Conservation (phyloP, 2,329 filamentous ascomycete genomes). For the Curvularia eragrostidis region DNA sequence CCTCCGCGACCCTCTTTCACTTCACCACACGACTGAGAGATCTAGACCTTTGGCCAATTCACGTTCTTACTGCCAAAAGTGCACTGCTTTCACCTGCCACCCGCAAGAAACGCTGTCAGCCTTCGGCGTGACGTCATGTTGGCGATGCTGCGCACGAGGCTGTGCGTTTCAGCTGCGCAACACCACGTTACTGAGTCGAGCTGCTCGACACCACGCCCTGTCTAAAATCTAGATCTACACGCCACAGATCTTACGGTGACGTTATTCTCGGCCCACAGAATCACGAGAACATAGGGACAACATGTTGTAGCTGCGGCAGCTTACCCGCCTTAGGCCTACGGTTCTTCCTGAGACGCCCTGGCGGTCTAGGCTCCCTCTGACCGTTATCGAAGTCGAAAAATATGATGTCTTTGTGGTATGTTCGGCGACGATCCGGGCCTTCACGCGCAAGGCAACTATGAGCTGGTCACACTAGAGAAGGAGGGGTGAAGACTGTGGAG, state of each 20-base stretch:
- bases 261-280: neutral
- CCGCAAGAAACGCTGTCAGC: constrained; percentile 2
- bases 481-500: constrained; percentile 15
- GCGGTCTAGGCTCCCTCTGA: constrained; percentile 11
- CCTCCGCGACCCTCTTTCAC: neutral
- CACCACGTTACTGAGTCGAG: constrained; percentile 10
- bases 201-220: neutral
- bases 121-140: constrained; percentile 21
- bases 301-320: neutral
- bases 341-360: neutral
- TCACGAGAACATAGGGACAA: neutral
- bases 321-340: neutral
- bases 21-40: neutral
- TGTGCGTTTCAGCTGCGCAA: constrained; percentile 10
- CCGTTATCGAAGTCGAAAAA: neutral
- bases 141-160: constrained; percentile 8
- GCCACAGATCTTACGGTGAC: constrained; percentile 1
- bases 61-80: neutral
- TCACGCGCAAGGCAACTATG: constrained; percentile 16
- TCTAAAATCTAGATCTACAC: constrained; percentile 3
- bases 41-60: constrained; percentile 13
- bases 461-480: constrained; percentile 3
- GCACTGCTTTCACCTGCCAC: neutral
- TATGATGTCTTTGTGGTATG: constrained; percentile 7
- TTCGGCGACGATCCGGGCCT: neutral